Base-by-base conservation (phyloP, 202 grass and related monocot species). In the Dendrocalamus latiflorus region DNA sequence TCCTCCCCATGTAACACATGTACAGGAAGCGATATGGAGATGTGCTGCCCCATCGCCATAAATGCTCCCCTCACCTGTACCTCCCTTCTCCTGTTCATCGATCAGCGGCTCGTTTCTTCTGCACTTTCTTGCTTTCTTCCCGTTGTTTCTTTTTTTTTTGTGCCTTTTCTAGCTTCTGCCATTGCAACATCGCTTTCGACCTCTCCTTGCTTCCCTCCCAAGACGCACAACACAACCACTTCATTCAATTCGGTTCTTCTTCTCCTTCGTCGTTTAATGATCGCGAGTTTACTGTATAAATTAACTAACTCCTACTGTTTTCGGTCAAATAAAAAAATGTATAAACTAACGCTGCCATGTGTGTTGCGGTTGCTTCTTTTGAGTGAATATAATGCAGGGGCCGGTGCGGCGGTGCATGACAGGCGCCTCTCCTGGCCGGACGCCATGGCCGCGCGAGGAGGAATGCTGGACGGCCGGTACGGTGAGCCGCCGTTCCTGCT, bases 361-460 rank as follows among this genome's bases (percentile, higher is more conserved):
- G 37, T 76, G 36, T 60, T 28, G 22, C 22, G 56, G 56, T 58
- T 60, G 54, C 15, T 76, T 59, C 5, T 15, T 64, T 21, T n/a
- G n/a, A n/a, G n/a, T n/a, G n/a, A n/a, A n/a, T n/a, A n/a, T n/a
- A n/a, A n/a, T 50, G 75, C 80, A 72, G 79, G 68, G 14, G 30
- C 20, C 28, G 57, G 53, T 16, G 78, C 10, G 1, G 17, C 64
- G 17, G 65, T 43, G 21, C 50, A 68, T 34, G 76, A 84, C 60
- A 26, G 26, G 18, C 70, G 44, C 45, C 12, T 72, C 47, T 41
- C 82, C 5, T 89, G 82, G 70, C 54, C 78, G 37, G 65, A 81
- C 53, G 78, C 57, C 57, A 53, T 65, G 33, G 44, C 68, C 28
- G 42, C 69, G 12, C 54, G 68, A 22, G 66, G 63, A 16, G 36